Base-by-base conservation (phyloP, 306 rosid genomes). In the Psophocarpus tetragonolobus region DNA sequence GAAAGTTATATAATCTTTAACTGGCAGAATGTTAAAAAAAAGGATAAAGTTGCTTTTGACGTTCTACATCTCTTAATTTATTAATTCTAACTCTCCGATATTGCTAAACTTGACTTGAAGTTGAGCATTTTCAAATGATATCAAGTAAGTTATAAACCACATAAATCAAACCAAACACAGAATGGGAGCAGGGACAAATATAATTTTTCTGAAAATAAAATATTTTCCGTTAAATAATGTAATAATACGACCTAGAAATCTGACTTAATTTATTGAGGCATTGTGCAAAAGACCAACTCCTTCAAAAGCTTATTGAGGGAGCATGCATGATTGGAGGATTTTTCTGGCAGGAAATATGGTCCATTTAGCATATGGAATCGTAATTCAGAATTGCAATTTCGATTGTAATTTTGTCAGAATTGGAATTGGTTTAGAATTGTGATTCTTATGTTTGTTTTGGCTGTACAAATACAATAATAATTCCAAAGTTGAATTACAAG, bases 41-140 rank as follows among this genome's bases (percentile, higher is more conserved):
- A n/a, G 30, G 36, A 26, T 4, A 72, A 39, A 39, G 30, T 18
- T 39, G 57, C 78, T 73, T 70, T 74, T 39, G 57, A 58, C 44
- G 41, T 27, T 6, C 53, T 71, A 13, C 64, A 10, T 32, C 42
- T 29, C 61, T n/a, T n/a, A n/a, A n/a, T 70, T 51, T n/a, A 24
- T 54, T 54, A 71, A 41, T 24, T 54, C 0, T 54, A 21, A 14
- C 7, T 54, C 32, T 27, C 62, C 30, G 23, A 8, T 54, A 18
- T 51, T 51, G 11, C n/a, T 4, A 21, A 11, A 54, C 33, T 24
- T 23, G 57, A n/a, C n/a, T 50, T 5, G 18, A 4, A 50, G 12
- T 7, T 17, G 11, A 17, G 8, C 24, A 17, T n/a, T n/a, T 35
- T 62, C 2, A 62, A 32, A 32, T 15, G 67, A n/a, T n/a, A n/a